These are phyloP conservation scores for Nitzschia putrida DNA, from an alignment of 108 stramenopile species.

Conservation along the genomic window DNA sequence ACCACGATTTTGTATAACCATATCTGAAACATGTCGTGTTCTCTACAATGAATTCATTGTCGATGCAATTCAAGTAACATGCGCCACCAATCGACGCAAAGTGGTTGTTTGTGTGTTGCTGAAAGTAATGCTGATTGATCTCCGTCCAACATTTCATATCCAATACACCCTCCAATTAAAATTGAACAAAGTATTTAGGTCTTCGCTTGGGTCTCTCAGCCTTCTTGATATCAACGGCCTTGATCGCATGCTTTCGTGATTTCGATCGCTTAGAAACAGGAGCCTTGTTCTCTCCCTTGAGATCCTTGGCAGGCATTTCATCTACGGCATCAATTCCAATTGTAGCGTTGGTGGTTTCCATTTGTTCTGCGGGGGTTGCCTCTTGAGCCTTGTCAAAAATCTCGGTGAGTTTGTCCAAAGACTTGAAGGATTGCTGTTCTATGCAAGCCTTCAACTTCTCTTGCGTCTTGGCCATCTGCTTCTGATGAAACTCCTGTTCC, in stretches of 20 bases:
- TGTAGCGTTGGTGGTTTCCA: slow-evolving; percentile 23
- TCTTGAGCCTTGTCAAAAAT: slow-evolving; percentile 37
- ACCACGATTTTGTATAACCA: slow-evolving; percentile 11
- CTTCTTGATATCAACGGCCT: slow-evolving; percentile 4
- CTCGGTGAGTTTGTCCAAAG: slow-evolving; percentile 64
- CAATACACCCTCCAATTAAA: slow-evolving; percentile 9
- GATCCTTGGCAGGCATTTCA: slow-evolving; percentile 24
- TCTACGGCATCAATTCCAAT: slow-evolving; percentile 16
- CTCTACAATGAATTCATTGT: too few relatives aligned
- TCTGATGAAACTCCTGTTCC: slow-evolving; percentile 61
- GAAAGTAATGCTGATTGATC: slow-evolving; percentile 1
- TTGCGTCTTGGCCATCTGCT: slow-evolving; percentile 62
- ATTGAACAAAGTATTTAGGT: slow-evolving; percentile 41
- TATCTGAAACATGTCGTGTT: too few relatives aligned
- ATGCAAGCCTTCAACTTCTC: slow-evolving; percentile 55
- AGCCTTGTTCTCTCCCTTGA: slow-evolving; percentile 45
- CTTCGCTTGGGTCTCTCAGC: slow-evolving; percentile 22
- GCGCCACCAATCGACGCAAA: not conserved
- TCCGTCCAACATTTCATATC: not conserved
- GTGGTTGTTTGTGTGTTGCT: not conserved
- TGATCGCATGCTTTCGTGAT: slow-evolving; percentile 25
- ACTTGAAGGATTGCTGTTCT: slow-evolving; percentile 54
- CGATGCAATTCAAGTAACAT: too few relatives aligned
- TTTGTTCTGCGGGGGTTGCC: slow-evolving; percentile 10
- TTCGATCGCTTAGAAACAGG: slow-evolving; percentile 20